These are phyloP conservation scores for Bombardia bombarda DNA, from an alignment of 495 filamentous ascomycete species.

Conservation along the genomic window DNA sequence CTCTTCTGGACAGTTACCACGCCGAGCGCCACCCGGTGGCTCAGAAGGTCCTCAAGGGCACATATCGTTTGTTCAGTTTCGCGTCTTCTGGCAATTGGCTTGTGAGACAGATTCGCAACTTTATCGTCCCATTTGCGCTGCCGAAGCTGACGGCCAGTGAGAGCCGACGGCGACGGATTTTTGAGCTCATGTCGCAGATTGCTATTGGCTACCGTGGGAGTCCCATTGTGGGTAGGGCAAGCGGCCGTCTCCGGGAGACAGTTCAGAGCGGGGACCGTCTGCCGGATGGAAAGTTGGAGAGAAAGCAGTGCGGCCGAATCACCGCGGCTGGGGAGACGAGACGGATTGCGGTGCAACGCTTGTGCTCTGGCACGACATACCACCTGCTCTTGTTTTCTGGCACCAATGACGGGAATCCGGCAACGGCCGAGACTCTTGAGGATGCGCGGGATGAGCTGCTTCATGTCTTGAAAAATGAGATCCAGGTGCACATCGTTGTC, in stretches of 20 bases:
- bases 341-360: constrained; percentile 20
- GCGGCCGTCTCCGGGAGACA: constrained; percentile 15
- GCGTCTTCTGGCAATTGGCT: constrained; percentile 22
- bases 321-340: constrained; percentile 7
- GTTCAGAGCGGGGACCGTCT: constrained; percentile 27
- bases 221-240: constrained; percentile 21
- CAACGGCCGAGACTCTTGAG: constrained; percentile 9
- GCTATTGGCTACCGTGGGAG: constrained; percentile 30
- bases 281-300: constrained; percentile 18
- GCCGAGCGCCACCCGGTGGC: constrained; percentile 31
- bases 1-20: constrained; percentile 30
- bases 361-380: constrained; percentile 16
- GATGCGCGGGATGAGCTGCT: constrained; percentile 10
- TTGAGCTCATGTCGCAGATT: constrained; percentile 30
- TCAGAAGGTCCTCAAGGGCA: constrained; percentile 24
- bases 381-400: constrained; percentile 32
- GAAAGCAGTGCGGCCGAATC: constrained; percentile 2
- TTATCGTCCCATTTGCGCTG: constrained; percentile 24
- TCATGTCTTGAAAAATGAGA: constrained; percentile 4
- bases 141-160: constrained; percentile 22
- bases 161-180: constrained; percentile 11
- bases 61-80: constrained; percentile 29
- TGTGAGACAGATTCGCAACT: constrained; percentile 23
- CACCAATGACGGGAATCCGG: not conserved
- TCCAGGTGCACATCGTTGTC: constrained; percentile 12